Conservation (phyloP, 371 early-diverging fungal genomes). For the Rhizopus sp. region DNA sequence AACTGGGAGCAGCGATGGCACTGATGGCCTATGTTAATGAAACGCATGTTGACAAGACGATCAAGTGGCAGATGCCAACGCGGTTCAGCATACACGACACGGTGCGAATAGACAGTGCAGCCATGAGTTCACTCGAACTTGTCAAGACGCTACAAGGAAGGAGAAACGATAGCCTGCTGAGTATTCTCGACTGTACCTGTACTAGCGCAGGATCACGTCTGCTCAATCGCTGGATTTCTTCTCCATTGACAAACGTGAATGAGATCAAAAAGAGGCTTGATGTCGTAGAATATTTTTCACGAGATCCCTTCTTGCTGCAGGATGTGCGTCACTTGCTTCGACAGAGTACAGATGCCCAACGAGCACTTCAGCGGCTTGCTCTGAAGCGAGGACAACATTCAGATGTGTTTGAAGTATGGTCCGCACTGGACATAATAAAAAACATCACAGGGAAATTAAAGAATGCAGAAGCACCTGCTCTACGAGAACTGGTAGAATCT, state of each 20-base stretch:
- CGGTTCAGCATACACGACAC: constrained; percentile 45
- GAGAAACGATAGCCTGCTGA: constrained; percentile 64
- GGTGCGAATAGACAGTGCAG: constrained; percentile 63
- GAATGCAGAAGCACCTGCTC: not conserved
- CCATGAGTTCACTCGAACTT: constrained; percentile 62
- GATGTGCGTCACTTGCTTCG: constrained; percentile 52
- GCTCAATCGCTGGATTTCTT: constrained; percentile 66
- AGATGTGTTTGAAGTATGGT: constrained; percentile 65
- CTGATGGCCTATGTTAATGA: constrained; percentile 58
- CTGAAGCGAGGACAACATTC: constrained; percentile 64
- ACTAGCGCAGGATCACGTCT: constrained; percentile 83
- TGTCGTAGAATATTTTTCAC: constrained; percentile 68
- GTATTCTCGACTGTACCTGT: constrained; percentile 72
- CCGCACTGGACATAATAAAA: constrained; percentile 52
- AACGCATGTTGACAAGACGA: constrained; percentile 51
- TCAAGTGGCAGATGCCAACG: constrained; percentile 52
- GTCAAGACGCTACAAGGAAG: constrained; percentile 47
- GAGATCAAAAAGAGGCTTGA: constrained; percentile 67
- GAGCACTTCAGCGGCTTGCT: constrained; percentile 71
- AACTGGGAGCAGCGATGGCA: constrained; percentile 53
- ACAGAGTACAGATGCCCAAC: constrained; percentile 69
- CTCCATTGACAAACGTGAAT: constrained; percentile 61
- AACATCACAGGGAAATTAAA: constrained; percentile 35
- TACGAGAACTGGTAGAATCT: not conserved
- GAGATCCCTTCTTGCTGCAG: constrained; percentile 49